Evolutionary conservation across 371 early-diverging fungal species (phyloP), one percentile per base, ranked within the genome.

Genomic region (Mycotypha africana): DNA sequence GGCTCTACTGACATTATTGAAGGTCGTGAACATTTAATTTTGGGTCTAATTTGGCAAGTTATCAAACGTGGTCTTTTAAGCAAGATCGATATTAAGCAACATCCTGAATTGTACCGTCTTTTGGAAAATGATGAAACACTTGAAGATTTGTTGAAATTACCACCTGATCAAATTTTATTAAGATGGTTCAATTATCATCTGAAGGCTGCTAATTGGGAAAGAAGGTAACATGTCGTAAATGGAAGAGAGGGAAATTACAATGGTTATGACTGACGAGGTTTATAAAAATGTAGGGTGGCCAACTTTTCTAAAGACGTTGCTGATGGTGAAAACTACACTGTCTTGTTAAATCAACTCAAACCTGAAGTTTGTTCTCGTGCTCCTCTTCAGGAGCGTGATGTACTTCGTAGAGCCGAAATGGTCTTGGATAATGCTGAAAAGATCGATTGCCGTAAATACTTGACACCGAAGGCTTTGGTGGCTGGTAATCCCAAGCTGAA

Each of bases 151-250:
- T 65, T 86, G 25, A 84, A 89, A 51, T 76, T 92, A 26, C 92
- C 93, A 15, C 84, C 91, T 20, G 96, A 95, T 56, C 89, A 89
- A 49, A 93, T 95, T 50, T 71, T 95, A 55, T 67, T 95, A 53
- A 68, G 96, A 47, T 95, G 96, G 96, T 86, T 93, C 76, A 95
- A 95, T 72, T 94, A 92, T 69, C 95, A 95, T 59, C 62, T 95
- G 56, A 91, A 88, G 57, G 88, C 88, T 45, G 92, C 94, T 26
- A 84, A 84, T 23, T 91, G 87, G 86, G 57, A 73, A 38, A 74
- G 89, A 34, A 67, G 70, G 77, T 76, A 33, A 33, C 65, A 47
- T 28, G n/a, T n/a, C n/a, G n/a, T n/a, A n/a, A n/a, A n/a, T n/a
- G n/a, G n/a, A n/a, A n/a, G n/a, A n/a, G n/a, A n/a, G n/a, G 6